Evolutionary conservation across 78 protist genomes (phyloP), one percentile per base, ranked within the genome.

Genomic region (Cavenderia fasciculata): DNA sequence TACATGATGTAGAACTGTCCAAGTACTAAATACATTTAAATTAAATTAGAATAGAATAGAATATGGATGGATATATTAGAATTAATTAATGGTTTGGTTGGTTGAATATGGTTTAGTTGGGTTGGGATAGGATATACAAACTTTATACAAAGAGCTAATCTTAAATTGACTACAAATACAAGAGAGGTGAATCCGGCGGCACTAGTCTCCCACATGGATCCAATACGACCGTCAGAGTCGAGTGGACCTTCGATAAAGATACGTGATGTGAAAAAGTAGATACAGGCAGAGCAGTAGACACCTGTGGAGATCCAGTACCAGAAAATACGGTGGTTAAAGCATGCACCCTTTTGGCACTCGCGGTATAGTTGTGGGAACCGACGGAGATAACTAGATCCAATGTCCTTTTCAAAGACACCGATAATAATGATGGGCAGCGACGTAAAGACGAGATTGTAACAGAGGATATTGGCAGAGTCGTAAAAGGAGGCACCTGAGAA

Each of bases 381-480:
- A 16, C 46, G 7, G 16, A 82, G 31, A 23, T 43, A 56, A 6
- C 0, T 0, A 21, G 59, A 23, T 4, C 18, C 54, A 27, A 91
- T 44, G 21, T 91, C 94, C 5, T 73, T 91, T 27, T 91, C 94
- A 16, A 91, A 61, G 3, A 78, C 72, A 38, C 92, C 90, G 1
- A 82, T 56, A 2, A 91, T 65, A 25, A 91, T 74, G 29, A 75
- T 68, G 7, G 98, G 98, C 2, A 97, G 79, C 16, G 84, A 79
- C 3, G 98, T 97, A 76, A 94, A 95, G 14, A 95, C 11, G 21
- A 96, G 33, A 79, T 96, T 96, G 76, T 25, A 96, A 16, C 78
- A 52, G 29, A 92, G 40, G 38, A 95, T 33, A 38, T 92, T 52
- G n/a, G 56, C 68, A 19, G 76, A 23, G 46, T 96, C 97, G 38